Base-by-base conservation (phyloP, 2,329 filamentous ascomycete species). In the Ophiostoma sp. region DNA sequence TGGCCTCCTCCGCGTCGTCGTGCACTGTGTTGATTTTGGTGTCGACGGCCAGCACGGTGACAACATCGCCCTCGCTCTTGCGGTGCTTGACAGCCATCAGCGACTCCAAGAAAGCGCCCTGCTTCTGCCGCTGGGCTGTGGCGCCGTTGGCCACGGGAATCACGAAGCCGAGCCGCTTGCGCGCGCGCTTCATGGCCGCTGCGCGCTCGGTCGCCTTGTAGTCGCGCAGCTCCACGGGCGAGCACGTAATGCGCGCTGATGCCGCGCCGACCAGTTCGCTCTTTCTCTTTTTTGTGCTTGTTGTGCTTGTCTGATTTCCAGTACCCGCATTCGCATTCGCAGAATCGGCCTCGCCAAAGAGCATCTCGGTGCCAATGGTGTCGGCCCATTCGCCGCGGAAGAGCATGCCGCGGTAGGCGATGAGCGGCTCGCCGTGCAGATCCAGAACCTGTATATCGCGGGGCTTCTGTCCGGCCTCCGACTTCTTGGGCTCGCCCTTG, bases 311-410 rank as follows among this genome's bases (percentile, higher is more conserved):
- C 27, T 31, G 27, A 31, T 31, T 31, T 31, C 27, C 27, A 31
- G 27, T 31, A 31, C 3, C 3, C 27, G 27, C 27, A 31, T 31
- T 31, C 27, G 27, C 27, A 31, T 31, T 31, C 27, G 17, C 4
- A 6, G 39, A 27, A 6, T 52, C 4, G 44, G n/a, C 15, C 20
- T 79, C 79, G 1, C 84, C 84, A 75, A 97, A 90, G 60, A 96
- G 86, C 73, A 94, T 81, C 74, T 96, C 92, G 0, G 93, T 96
- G 48, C 94, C 94, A 62, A 96, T 86, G 72, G 93, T 90, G 72
- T 91, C 88, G 13, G 87, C 86, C 94, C 94, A 98, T 65, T 87
- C 81, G 73, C 93, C 94, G 73, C 87, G 88, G 77, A 94, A 95
- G 31, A 96, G 82, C 72, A 89, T 87, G 39, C 90, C 91, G 71